Percentiles rank a stretch among this genome's conserved stretches.
phyloP scores from a whole-genome alignment of 306 rosid species.

The Cicer judaicum region DNA sequence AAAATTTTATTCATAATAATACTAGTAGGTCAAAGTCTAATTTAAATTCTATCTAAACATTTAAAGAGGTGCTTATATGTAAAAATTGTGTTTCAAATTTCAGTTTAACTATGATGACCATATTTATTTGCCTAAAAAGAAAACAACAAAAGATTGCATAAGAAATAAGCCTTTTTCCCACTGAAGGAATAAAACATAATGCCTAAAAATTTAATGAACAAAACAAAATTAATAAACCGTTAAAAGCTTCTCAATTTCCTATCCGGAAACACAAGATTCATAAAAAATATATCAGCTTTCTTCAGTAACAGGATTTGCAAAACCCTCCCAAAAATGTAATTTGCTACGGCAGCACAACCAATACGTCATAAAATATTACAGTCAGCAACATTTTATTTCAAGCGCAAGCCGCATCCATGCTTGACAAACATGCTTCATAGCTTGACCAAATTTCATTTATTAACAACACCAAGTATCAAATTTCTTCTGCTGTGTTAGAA shows the following conservation, averaged over 20 bases:
- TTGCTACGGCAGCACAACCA: background rate
- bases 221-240: background rate
- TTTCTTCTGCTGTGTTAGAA: conserved; percentile 31
- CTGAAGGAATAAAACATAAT: background rate
- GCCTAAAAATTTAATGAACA: background rate
- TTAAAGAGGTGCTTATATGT: no score
- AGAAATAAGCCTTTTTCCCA: background rate
- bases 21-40: no score
- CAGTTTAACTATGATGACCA: background rate
- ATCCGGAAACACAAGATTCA: background rate
- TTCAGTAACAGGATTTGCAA: background rate
- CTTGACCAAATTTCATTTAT: conserved; percentile 37
- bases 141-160: background rate
- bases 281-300: background rate
- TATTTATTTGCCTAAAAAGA: background rate
- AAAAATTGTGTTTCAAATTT: no score
- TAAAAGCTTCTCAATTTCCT: background rate
- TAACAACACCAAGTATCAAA: conserved; percentile 36
- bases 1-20: no score
- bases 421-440: conserved; percentile 10
- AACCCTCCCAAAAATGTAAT: background rate
- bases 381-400: conserved; percentile 23
- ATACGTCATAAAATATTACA: background rate
- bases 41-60: no score
- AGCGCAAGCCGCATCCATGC: conserved; percentile 2